Percentiles rank a stretch among this genome's conserved stretches.
phyloP scores from a whole-genome alignment of 306 rosid species.

The Castanea sativa region DNA sequence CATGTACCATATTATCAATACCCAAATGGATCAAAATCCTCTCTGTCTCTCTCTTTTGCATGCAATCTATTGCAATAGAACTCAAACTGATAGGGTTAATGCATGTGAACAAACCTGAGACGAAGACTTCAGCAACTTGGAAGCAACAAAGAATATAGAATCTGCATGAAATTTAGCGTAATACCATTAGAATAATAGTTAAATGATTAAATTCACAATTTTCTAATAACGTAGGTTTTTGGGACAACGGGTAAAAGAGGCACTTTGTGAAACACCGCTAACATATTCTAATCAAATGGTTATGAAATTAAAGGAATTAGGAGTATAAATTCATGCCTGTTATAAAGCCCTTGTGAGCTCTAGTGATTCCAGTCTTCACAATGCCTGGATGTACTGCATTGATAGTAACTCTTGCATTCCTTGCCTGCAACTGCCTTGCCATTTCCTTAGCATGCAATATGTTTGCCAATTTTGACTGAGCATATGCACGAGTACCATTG shows the following conservation, averaged over 20 bases:
- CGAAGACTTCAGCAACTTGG: conserved; percentile 72
- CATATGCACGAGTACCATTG: conserved; percentile 83
- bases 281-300: neutral
- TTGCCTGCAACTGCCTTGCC: conserved; percentile 67
- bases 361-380: conserved; percentile 79
- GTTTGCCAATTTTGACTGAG: conserved; percentile 83
- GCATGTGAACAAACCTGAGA: conserved; percentile 59
- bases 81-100: neutral
- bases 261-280: no score
- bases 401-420: conserved; percentile 83
- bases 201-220: no score
- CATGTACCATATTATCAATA: neutral
- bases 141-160: conserved; percentile 78
- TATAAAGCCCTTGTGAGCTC: conserved; percentile 78
- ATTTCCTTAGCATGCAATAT: conserved; percentile 87
- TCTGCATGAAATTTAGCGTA: conserved; percentile 43
- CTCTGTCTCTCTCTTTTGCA: neutral
- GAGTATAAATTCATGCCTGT: conserved; percentile 40
- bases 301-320: neutral
- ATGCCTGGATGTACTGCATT: conserved; percentile 92
- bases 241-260: no score
- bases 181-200: neutral
- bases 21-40: neutral
- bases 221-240: no score
- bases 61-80: neutral